Evolutionary conservation across 2,329 filamentous ascomycete species (phyloP), one percentile per base, ranked within the genome.

Genomic region (Alternaria postmessia): DNA sequence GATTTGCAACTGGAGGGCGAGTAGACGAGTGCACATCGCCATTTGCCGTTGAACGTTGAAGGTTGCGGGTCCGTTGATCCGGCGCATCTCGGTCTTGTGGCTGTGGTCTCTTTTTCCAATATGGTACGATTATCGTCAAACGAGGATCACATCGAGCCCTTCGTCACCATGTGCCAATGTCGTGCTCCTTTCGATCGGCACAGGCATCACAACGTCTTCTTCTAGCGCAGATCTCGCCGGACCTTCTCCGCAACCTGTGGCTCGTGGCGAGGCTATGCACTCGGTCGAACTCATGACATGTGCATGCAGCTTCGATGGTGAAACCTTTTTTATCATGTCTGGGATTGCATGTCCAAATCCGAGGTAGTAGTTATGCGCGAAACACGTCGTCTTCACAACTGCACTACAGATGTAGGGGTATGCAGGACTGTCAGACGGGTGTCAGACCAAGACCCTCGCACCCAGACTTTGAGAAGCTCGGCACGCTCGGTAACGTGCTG

Each of bases 391-490:
- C 39, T 26, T 44, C 51, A 56, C 28, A 36, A 41, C 24, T 20
- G 46, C 38, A 42, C 57, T 43, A 56, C 46, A 55, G 18, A 34
- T 51, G 44, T 59, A 48, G 46, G 46, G 36, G 34, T 51, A 55
- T 55, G 57, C 51, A 59, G 30, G 42, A 49, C 38, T 48, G 51
- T 55, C 52, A 56, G 47, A 59, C 46, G 44, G 44, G 52, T 59
- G 57, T 51, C 57, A 59, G 52, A 56, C 52, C 38, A 56, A 49
- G 38, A 34, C 26, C 28, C 32, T 59, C 44, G 39, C 38, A 42
- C 39, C 52, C 51, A 59, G 24, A 49, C 26, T 59, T 51, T 38
- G 44, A 49, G 44, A 34, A 56, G 30, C 57, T 36, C 28, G 34
- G 18, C 32, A 24, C 20, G 32, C 46, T 26, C 42, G 38, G 57